Conservation (phyloP, 2,329 filamentous ascomycete genomes). For the Pleomassaria siparia region DNA sequence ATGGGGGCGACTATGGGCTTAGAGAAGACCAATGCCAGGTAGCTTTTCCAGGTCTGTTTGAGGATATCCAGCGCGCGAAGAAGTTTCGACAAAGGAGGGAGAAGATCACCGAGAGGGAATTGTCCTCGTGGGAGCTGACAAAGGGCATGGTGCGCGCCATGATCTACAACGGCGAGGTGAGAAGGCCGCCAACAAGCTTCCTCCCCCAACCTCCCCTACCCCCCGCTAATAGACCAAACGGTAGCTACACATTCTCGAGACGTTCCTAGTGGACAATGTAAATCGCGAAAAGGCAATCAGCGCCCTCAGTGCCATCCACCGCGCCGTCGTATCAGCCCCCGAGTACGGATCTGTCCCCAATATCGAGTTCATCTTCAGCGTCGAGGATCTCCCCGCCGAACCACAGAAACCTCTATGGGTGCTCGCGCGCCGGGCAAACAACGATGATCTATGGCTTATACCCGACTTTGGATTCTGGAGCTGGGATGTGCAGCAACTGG, state of each 20-base stretch:
- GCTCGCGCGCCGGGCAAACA: slow-evolving; percentile 33
- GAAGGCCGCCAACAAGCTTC: background rate
- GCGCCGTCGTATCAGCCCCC: slow-evolving; percentile 29
- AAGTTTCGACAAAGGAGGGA: slow-evolving; percentile 23
- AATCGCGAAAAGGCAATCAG: slow-evolving; percentile 37
- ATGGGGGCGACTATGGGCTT: slow-evolving; percentile 33
- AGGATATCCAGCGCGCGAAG: slow-evolving; percentile 33
- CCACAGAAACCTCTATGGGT: slow-evolving; percentile 34
- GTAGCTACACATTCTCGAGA: slow-evolving; percentile 36
- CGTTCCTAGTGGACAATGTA: slow-evolving; percentile 36
- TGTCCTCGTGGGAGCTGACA: slow-evolving; percentile 29
- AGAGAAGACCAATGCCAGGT: slow-evolving; percentile 33
- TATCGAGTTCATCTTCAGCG: slow-evolving; percentile 37
- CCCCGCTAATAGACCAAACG: background rate
- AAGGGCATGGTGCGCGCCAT: slow-evolving; percentile 39
- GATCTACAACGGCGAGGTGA: slow-evolving; percentile 33
- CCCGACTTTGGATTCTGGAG: slow-evolving; percentile 40
- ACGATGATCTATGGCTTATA: slow-evolving; percentile 38
- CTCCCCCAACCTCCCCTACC: background rate
- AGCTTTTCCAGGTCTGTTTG: slow-evolving; percentile 34
- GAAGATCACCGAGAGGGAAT: slow-evolving; percentile 28
- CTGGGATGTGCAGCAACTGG: slow-evolving; percentile 37
- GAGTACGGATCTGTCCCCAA: slow-evolving; percentile 28
- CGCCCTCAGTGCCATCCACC: slow-evolving; percentile 31
- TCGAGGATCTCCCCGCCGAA: slow-evolving; percentile 36